Evolutionary conservation across 2,329 filamentous ascomycete genomes (phyloP).

Genomic region (Colletotrichum tropicale): DNA sequence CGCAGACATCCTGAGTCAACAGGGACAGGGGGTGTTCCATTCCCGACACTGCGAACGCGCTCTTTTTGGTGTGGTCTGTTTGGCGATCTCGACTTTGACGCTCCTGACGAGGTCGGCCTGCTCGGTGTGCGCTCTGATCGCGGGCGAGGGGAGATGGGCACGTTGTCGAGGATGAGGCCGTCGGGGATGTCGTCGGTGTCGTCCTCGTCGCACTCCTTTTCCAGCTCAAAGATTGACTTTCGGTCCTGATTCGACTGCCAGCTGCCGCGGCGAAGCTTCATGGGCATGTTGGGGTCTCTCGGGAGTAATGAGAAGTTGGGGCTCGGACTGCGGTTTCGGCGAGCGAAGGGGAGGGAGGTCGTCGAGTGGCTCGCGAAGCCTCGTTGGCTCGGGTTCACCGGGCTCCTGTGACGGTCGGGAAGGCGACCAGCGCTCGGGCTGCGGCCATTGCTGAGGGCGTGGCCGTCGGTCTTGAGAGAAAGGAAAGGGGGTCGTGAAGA

Average conservation of each 20-base stretch:
- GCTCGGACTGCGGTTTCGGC: constrained; percentile 56
- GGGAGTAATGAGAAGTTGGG: constrained; percentile 51
- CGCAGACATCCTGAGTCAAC: constrained; percentile 63
- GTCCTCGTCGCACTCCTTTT: constrained; percentile 78
- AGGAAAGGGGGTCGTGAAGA: constrained; percentile 47
- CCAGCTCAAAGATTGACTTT: constrained; percentile 73
- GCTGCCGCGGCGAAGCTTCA: constrained; percentile 62
- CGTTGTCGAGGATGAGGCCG: constrained; percentile 79
- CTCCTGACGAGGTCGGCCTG: constrained; percentile 51
- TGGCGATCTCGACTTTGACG: constrained; percentile 49
- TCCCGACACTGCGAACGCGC: constrained; percentile 61
- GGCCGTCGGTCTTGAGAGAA: constrained; percentile 43
- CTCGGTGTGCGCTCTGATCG: constrained; percentile 59
- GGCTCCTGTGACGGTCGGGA: constrained; percentile 27
- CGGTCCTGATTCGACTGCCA: constrained; percentile 72
- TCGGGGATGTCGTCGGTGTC: constrained; percentile 82
- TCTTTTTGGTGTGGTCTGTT: constrained; percentile 53
- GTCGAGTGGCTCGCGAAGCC: constrained; percentile 41
- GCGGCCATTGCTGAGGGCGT: constrained; percentile 50
- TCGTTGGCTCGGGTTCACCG: constrained; percentile 20
- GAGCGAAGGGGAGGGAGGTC: constrained; percentile 39
- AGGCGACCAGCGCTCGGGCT: constrained; percentile 50
- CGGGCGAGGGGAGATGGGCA: constrained; percentile 79
- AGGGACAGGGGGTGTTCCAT: constrained; percentile 66
- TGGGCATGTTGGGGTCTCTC: constrained; percentile 41